Percentiles rank a stretch among this genome's conserved stretches.
phyloP scores from a whole-genome alignment of 306 rosid genomes.

The Medicago lupulina region DNA sequence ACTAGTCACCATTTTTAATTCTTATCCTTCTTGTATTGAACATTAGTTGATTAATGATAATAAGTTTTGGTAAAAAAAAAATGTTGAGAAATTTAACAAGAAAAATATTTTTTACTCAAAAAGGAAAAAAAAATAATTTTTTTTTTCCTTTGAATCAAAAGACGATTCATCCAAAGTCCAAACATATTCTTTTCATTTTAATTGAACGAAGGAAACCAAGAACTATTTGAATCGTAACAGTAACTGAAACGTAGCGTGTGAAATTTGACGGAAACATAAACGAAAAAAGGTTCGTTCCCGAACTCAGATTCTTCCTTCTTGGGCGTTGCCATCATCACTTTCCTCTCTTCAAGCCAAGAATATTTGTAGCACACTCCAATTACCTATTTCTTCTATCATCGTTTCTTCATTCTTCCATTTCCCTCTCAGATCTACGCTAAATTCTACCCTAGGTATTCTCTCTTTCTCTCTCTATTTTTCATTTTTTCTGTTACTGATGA shows the following conservation, averaged over 20 bases:
- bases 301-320: background rate
- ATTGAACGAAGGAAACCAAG: no score
- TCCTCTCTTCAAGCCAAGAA: constrained; percentile 50
- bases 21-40: no score
- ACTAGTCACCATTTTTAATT: no score
- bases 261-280: background rate
- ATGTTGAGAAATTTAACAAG: no score
- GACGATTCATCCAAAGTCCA: no score
- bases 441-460: constrained; percentile 38
- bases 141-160: no score
- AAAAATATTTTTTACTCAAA: no score
- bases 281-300: constrained; percentile 4
- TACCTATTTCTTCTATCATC: constrained; percentile 24
- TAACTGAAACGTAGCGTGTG: background rate
- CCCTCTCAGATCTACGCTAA: constrained; percentile 22
- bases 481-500: background rate
- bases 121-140: no score
- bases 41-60: no score
- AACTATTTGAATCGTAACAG: background rate
- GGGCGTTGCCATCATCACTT: constrained; percentile 26
- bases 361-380: background rate
- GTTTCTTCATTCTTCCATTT: background rate
- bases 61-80: no score
- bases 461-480: background rate
- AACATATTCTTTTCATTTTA: no score